These are phyloP conservation scores for Cladophialophora yegresii DNA, from an alignment of 2,329 filamentous ascomycete species.

Conservation along the genomic window DNA sequence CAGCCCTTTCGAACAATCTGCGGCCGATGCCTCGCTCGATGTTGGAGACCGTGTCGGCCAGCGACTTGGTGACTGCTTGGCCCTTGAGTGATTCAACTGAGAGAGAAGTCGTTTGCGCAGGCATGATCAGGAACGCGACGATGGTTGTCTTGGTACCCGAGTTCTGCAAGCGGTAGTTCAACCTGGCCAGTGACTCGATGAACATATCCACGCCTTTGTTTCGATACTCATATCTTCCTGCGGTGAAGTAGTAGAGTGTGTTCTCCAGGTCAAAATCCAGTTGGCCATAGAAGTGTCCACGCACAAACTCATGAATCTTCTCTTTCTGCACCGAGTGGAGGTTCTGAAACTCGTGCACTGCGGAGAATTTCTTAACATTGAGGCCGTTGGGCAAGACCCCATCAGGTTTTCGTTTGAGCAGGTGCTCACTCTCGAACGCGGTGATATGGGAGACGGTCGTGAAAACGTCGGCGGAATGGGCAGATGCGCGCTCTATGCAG, in stretches of 20 bases:
- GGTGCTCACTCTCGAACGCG: slow-evolving; percentile 94
- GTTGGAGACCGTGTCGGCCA: slow-evolving; percentile 87
- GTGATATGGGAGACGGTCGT: slow-evolving; percentile 99
- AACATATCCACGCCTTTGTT: slow-evolving; percentile 99
- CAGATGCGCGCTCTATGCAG: slow-evolving; percentile 92
- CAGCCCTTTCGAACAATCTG: slow-evolving; percentile 88
- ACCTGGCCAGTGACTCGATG: slow-evolving; percentile 88
- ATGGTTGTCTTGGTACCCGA: slow-evolving; percentile 87
- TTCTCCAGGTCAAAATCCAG: slow-evolving; percentile 97
- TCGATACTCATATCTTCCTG: slow-evolving; percentile 93
- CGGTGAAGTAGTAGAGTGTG: slow-evolving; percentile 96
- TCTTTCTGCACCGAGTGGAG: slow-evolving; percentile 94
- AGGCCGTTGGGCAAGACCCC: slow-evolving; percentile 94
- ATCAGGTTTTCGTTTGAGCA: slow-evolving; percentile 96
- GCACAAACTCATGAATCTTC: slow-evolving; percentile 97
- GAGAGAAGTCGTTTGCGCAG: slow-evolving; percentile 89
- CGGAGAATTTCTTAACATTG: slow-evolving; percentile 98
- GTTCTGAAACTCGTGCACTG: slow-evolving; percentile 98
- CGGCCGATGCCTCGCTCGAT: slow-evolving; percentile 92
- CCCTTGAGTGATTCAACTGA: slow-evolving; percentile 95
- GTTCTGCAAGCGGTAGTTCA: slow-evolving; percentile 89
- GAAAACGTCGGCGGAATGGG: slow-evolving; percentile 93
- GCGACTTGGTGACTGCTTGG: slow-evolving; percentile 94
- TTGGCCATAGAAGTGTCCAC: slow-evolving; percentile 97
- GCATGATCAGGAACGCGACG: slow-evolving; percentile 98